These are phyloP conservation scores for Ceratocystis alfenasii DNA, from an alignment of 2,329 filamentous ascomycete species.

Conservation along the genomic window DNA sequence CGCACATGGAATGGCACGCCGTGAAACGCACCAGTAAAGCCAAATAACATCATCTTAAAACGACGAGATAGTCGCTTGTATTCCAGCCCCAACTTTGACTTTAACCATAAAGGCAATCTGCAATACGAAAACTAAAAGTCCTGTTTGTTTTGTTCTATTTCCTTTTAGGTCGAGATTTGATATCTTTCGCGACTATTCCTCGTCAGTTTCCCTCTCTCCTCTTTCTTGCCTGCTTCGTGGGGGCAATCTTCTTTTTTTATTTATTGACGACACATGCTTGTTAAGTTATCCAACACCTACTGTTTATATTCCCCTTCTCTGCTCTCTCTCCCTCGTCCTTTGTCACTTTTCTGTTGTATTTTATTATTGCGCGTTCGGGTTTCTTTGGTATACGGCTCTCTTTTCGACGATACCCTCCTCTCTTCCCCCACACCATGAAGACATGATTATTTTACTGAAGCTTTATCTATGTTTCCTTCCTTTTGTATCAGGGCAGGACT, in stretches of 20 bases:
- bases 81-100: too few relatives aligned
- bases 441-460: not conserved
- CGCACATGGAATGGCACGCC: not conserved
- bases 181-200: not conserved
- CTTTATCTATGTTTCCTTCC: not conserved
- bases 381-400: not conserved
- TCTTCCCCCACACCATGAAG: not conserved
- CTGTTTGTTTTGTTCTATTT: too few relatives aligned
- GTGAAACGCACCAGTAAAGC: constrained; percentile 5
- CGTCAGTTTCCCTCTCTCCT: constrained; percentile 12
- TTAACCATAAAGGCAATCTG: too few relatives aligned
- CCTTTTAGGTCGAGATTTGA: too few relatives aligned
- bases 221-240: not conserved
- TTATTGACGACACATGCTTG: not conserved
- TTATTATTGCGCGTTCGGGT: not conserved
- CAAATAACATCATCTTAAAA: not conserved
- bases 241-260: constrained; percentile 1
- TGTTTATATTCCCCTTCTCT: not conserved
- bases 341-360: not conserved
- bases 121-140: too few relatives aligned
- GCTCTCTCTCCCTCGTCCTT: not conserved
- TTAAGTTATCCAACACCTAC: not conserved
- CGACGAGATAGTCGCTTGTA: too few relatives aligned
- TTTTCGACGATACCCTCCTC: not conserved
- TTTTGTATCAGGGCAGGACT: too few relatives aligned